phyloP scores from a whole-genome alignment of 805 yeast species.

The Yarrowia hollandica region DNA sequence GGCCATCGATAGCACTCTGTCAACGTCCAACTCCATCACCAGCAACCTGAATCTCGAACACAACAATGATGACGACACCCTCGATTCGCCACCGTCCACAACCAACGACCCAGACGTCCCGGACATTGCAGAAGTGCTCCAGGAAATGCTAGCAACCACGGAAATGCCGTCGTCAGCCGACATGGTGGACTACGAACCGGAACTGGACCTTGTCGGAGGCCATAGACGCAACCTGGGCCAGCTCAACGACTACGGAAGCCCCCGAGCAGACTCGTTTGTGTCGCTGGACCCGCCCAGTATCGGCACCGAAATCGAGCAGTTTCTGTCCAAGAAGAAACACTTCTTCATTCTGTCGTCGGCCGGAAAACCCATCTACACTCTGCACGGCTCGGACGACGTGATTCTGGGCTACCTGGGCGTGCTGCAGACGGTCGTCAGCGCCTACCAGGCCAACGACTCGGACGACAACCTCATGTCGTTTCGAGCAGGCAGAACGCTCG shows the following conservation, averaged over 20 bases:
- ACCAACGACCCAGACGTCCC: background rate
- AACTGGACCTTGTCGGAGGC: slow-evolving; percentile 23
- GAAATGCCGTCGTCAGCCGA: background rate
- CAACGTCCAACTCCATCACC: slow-evolving; percentile 9
- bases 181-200: slow-evolving; percentile 19
- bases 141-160: slow-evolving; percentile 13
- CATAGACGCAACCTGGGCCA: slow-evolving; percentile 11
- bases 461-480: slow-evolving; percentile 45
- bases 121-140: slow-evolving; percentile 9
- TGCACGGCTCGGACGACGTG: slow-evolving; percentile 69
- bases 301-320: slow-evolving; percentile 35
- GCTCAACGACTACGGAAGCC: slow-evolving; percentile 1
- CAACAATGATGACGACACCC: background rate
- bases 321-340: slow-evolving; percentile 55
- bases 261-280: slow-evolving; percentile 15
- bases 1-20: background rate
- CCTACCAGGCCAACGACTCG: slow-evolving; percentile 50
- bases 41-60: slow-evolving; percentile 9
- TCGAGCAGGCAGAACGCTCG: slow-evolving; percentile 51
- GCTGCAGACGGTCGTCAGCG: slow-evolving; percentile 73
- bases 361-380: slow-evolving; percentile 83
- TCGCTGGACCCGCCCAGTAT: slow-evolving; percentile 15
- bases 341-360: slow-evolving; percentile 78
- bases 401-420: slow-evolving; percentile 74
- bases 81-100: background rate